Base-by-base conservation (phyloP, 2,329 filamentous ascomycete species). In the Blastomyces silverae region DNA sequence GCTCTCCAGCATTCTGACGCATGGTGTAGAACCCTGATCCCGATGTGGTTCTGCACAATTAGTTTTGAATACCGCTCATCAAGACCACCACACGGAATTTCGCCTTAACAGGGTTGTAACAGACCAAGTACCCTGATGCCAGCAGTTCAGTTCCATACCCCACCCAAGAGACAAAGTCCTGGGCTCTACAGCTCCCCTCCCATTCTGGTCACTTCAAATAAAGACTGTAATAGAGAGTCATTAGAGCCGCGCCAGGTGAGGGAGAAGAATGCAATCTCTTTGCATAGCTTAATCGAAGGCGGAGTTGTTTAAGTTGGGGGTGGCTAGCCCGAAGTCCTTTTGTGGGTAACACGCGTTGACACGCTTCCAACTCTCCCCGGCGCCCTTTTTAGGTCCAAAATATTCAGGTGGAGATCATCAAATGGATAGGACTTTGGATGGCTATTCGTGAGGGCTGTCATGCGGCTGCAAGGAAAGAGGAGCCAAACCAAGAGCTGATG, bases 311-410 rank as follows among this genome's bases (percentile, higher is more conserved):
- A 39, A 57, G 42, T 44, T 44, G 31, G 56, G 7, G 7, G 17
- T 22, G 56, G 56, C 11, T 44, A 28, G 56, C 37, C 25, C n/a
- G 20, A 59, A 15, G 8, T 28, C 11, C 37, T 13, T 39, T n/a
- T 7, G 53, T 31, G 53, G 53, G 53, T 8, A 17, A 15, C 28
- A 17, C 25, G 7, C 28, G 39, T 57, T 39, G 10, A 25, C 10
- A 44, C 3, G 37, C n/a, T 42, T 37, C 22, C 56, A 59, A 17
- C 34, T 37, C 8, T 59, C 10, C 25, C n/a, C 52, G 42, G 59
- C 44, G 44, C 13, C 44, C 44, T n/a, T 50, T 37, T 61, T 61
- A 48, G 59, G 59, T 17, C 44, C 10, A 28, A 42, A 61, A 61
- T 50, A 50, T 20, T 42, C 25, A n/a, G 0, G 58, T 31, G 37